phyloP scores from a whole-genome alignment of 1,284 basidiomycete genomes.

The Cutaneotrichosporon sp. region DNA sequence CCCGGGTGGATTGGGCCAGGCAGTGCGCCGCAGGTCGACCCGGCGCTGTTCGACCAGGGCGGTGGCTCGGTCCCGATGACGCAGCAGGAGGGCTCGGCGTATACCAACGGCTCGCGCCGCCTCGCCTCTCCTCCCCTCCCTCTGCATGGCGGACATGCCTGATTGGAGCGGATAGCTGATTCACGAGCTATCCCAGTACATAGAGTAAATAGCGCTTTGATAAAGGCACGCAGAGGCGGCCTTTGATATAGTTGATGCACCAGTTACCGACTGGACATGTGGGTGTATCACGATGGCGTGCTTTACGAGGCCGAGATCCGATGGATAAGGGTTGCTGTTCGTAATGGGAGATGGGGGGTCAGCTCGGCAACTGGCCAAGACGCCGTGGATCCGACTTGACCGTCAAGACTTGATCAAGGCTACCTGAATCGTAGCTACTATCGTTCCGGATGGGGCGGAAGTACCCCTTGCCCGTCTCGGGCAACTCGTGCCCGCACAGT shows the following conservation, averaged over 20 bases:
- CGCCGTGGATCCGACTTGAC: too few species aligned
- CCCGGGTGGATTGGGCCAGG: constrained; percentile 18
- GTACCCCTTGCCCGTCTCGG: neutral
- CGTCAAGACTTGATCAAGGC: too few species aligned
- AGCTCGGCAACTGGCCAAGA: too few species aligned
- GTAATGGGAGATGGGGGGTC: too few species aligned
- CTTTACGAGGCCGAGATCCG: neutral
- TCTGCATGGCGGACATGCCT: neutral
- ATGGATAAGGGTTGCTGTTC: too few species aligned
- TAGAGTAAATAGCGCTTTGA: neutral
- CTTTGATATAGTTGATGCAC: too few species aligned
- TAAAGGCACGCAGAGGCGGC: neutral
- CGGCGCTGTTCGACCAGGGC: constrained; percentile 10
- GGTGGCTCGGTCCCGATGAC: neutral
- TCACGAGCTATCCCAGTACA: neutral
- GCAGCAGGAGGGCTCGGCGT: neutral
- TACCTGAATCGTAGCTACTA: too few species aligned
- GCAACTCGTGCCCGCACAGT: neutral
- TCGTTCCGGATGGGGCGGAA: too few species aligned
- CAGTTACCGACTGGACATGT: too few species aligned
- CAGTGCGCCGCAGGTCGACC: constrained; percentile 17
- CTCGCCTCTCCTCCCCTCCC: neutral
- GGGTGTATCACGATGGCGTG: too few species aligned
- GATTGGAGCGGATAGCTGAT: neutral
- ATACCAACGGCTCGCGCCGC: neutral